phyloP scores from a whole-genome alignment of 345 rosid genomes.

The Clausena lansium region DNA sequence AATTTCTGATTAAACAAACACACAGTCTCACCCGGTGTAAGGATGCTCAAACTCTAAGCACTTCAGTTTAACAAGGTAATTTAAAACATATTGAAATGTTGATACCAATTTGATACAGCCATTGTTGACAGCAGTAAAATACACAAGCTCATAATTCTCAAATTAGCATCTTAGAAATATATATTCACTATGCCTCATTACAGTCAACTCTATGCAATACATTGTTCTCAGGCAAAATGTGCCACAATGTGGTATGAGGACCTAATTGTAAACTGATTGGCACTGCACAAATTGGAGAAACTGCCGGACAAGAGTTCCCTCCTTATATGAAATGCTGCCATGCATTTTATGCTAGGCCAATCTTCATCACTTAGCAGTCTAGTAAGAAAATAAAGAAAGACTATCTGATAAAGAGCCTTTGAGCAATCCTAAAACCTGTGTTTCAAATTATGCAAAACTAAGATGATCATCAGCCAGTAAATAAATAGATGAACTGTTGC shows the following conservation, averaged over 20 bases:
- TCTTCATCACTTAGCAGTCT: background rate
- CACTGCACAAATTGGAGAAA: background rate
- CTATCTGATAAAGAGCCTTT: background rate
- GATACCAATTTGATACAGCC: background rate
- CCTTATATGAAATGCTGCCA: background rate
- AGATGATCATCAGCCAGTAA: background rate
- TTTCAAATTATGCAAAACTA: background rate
- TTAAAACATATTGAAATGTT: background rate
- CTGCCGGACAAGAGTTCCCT: background rate
- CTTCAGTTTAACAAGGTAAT: slow-evolving; percentile 1
- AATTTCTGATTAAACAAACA: background rate
- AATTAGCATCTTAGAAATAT: background rate
- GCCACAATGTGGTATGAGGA: background rate
- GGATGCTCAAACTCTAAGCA: background rate
- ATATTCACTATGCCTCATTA: background rate
- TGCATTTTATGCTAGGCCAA: background rate
- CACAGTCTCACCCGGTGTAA: background rate
- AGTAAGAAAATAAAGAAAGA: background rate
- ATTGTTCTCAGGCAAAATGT: background rate
- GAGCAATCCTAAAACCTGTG: background rate
- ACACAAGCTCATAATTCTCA: background rate
- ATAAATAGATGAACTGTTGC: background rate
- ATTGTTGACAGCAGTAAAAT: background rate
- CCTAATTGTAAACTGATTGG: background rate
- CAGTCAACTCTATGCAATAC: background rate